Conservation (phyloP, 2,329 filamentous ascomycete species). For the Beauveria medogensis region DNA sequence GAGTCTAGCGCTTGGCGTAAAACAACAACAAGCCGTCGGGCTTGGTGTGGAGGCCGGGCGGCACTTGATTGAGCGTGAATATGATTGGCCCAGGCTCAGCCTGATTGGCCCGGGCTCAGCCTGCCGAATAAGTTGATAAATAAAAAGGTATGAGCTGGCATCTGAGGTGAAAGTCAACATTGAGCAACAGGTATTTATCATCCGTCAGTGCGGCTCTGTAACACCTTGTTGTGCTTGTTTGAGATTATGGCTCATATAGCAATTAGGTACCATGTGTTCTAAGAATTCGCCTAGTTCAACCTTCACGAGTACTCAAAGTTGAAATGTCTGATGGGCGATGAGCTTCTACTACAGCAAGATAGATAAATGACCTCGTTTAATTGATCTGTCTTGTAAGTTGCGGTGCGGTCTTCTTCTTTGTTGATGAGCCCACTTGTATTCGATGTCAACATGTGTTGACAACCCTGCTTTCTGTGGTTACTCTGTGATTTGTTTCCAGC, state of each 20-base stretch:
- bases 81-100: neutral
- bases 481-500: neutral
- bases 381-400: neutral
- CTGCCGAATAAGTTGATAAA: neutral
- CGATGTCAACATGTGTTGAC: no score
- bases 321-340: neutral
- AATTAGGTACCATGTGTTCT: no score
- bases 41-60: neutral
- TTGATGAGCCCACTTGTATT: neutral
- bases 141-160: neutral
- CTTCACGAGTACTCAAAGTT: no score
- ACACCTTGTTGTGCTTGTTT: no score
- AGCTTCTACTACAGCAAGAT: neutral
- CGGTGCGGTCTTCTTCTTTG: neutral
- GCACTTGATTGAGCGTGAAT: neutral
- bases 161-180: neutral
- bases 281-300: no score
- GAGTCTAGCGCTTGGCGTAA: neutral
- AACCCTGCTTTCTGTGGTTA: neutral
- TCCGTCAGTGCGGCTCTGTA: no score
- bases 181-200: neutral
- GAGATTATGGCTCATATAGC: no score
- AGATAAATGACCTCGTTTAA: no score
- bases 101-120: neutral
- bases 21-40: slow-evolving; percentile 6